Evolutionary conservation across 2,329 filamentous ascomycete species (phyloP), one percentile per base, ranked within the genome.

Genomic region (Didymella exigua): DNA sequence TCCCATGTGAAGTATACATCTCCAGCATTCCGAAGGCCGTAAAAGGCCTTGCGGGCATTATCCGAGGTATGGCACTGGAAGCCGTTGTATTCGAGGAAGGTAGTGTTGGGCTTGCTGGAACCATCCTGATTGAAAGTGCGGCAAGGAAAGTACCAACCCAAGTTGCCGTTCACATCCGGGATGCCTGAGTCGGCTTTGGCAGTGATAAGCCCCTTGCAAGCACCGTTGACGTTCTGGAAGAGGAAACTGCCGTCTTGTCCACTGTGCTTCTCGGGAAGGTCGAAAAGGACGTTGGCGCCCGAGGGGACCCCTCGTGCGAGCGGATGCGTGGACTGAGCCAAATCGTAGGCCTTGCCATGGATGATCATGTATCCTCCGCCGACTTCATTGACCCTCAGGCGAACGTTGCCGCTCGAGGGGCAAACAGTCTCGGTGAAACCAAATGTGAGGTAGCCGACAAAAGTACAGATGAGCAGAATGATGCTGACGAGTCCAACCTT

Each of bases 81-180:
- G 27, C 96, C 95, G 27, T 87, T 78, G 72, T 97, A 97, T 73
- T 89, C 89, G 0, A 86, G 83, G 33, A 82, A 81, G 0, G 91
- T 93, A 36, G 79, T 75, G 72, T 99, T 97, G 1, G 89, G 88
- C 58, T 84, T 76, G 21, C 83, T 85, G 1, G 92, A 96, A 21
- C 95, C 95, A 71, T 99, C 95, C 76, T 98, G 95, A 63, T 96
- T 96, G 81, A 93, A 96, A 1, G 89, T 82, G 4, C 83, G 88
- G 81, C 95, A 99, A 2, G 95, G 95, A 72, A 98, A 98, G 74
- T 99, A 99, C 93, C 95, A 99, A 1, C 89, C 95, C 58, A 99
- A 78, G 53, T 96, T 87, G 26, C 62, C 63, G 47, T 87, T 54
- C 78, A 23, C 75, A 77, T 71, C 96, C 1, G 93, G 91, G 8